phyloP scores from a whole-genome alignment of 2,329 filamentous ascomycete species.

The Fusarium virguliforme region DNA sequence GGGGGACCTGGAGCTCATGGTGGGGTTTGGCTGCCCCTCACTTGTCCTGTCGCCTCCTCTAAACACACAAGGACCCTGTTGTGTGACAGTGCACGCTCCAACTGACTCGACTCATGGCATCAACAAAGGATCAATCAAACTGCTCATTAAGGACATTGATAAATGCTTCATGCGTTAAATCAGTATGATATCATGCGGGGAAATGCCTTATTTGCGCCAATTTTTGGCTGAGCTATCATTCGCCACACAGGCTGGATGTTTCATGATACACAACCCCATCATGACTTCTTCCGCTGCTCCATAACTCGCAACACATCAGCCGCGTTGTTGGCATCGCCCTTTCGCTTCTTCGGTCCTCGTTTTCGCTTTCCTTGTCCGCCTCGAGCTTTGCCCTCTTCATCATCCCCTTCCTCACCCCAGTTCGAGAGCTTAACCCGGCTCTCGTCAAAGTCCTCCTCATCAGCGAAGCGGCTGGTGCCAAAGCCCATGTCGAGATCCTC shows the following conservation, averaged over 20 bases:
- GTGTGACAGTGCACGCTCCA: slow-evolving; percentile 19
- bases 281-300: slow-evolving; percentile 69
- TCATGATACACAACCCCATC: slow-evolving; percentile 37
- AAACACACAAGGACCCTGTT: slow-evolving; percentile 12
- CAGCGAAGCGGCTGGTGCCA: slow-evolving; percentile 87
- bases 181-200: slow-evolving; percentile 6
- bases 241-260: slow-evolving; percentile 7
- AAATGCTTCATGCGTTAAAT: neutral
- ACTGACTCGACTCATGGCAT: slow-evolving; percentile 14
- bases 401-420: slow-evolving; percentile 73
- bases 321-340: slow-evolving; percentile 84
- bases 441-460: slow-evolving; percentile 86
- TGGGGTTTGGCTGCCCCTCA: slow-evolving; percentile 45
- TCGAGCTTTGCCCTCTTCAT: slow-evolving; percentile 60
- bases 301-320: slow-evolving; percentile 86
- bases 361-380: slow-evolving; percentile 74
- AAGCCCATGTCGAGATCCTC: slow-evolving; percentile 97
- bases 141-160: neutral
- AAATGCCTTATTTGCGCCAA: slow-evolving; percentile 18
- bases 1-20: slow-evolving; percentile 33
- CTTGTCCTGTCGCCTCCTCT: slow-evolving; percentile 22
- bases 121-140: neutral
- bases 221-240: slow-evolving; percentile 14
- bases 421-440: slow-evolving; percentile 77
- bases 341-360: slow-evolving; percentile 81